Evolutionary conservation across 176 grass and related monocot genomes (phyloP).

Genomic region (Eleusine coracana): DNA sequence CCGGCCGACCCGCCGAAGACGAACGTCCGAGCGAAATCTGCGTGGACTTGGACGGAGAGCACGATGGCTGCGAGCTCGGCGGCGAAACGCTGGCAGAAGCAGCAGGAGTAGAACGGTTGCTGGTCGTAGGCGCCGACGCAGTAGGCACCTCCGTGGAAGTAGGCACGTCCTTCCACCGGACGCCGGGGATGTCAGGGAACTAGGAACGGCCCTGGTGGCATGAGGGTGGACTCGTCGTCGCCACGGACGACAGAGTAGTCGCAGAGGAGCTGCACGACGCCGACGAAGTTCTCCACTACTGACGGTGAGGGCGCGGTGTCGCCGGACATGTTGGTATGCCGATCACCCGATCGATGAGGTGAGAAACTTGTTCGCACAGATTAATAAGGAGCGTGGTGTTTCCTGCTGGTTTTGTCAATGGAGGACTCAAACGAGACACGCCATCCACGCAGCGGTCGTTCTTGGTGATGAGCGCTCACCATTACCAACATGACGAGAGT

Average conservation of each 20-base stretch:
- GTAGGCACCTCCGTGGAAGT: constrained; percentile 47
- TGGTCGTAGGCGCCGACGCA: constrained; percentile 7
- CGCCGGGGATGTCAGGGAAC: constrained; percentile 4
- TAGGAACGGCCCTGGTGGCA: not conserved
- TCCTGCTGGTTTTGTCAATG: too few relatives aligned
- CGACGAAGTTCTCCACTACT: constrained; percentile 43
- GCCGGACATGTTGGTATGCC: constrained; percentile 19
- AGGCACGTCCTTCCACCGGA: constrained; percentile 39
- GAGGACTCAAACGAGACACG: too few relatives aligned
- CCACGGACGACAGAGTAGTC: constrained; percentile 42
- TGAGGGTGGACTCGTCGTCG: constrained; percentile 13
- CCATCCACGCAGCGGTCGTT: too few relatives aligned
- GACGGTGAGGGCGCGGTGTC: constrained; percentile 6
- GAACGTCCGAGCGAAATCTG: too few relatives aligned
- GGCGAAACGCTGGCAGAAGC: not conserved
- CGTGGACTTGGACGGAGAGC: constrained; percentile 57
- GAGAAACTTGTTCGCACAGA: too few relatives aligned
- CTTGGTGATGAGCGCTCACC: too few relatives aligned
- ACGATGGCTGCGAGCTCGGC: constrained; percentile 42
- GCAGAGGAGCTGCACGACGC: constrained; percentile 33
- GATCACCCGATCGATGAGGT: too few relatives aligned
- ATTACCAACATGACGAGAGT: too few relatives aligned
- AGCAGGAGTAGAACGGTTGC: not conserved
- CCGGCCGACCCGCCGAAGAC: constrained; percentile 46
- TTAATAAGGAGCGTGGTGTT: too few relatives aligned